Conservation (phyloP, 192 early-diverging fungal species). For the Backusella parvicylindrica region DNA sequence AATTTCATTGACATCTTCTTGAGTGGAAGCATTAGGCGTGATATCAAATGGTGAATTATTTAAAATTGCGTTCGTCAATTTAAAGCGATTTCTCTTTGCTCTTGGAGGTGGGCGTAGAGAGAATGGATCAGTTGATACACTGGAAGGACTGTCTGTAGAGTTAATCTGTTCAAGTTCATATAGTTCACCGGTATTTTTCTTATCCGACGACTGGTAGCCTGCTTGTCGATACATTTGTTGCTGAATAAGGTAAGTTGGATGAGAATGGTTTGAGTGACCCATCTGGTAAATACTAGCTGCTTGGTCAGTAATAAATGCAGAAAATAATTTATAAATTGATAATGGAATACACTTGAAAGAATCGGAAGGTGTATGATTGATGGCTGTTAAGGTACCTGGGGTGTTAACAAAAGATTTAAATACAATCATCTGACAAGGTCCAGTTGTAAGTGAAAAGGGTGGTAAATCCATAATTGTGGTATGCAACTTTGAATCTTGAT, state of each 20-base stretch:
- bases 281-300: constrained; percentile 12
- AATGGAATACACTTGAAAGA: constrained; percentile 21
- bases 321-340: constrained; percentile 5
- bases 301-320: constrained; percentile 12
- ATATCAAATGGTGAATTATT: not conserved
- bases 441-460: constrained; percentile 22
- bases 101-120: constrained; percentile 6
- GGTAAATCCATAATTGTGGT: constrained; percentile 21
- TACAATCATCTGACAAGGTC: constrained; percentile 27
- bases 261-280: not conserved
- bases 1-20: not conserved
- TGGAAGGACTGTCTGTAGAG: not conserved
- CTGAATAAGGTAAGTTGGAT: not conserved
- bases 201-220: not conserved
- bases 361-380: constrained; percentile 16
- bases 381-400: constrained; percentile 8
- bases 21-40: not conserved
- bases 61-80: not conserved
- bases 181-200: not conserved
- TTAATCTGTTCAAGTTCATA: not conserved
- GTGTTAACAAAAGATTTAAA: constrained; percentile 24
- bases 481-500: constrained; percentile 16
- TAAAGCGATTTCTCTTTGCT: constrained; percentile 5
- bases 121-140: not conserved
- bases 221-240: constrained; percentile 7